These are phyloP conservation scores for Microsporum ferrugineum DNA, from an alignment of 2,329 filamentous ascomycete genomes.

Conservation along the genomic window DNA sequence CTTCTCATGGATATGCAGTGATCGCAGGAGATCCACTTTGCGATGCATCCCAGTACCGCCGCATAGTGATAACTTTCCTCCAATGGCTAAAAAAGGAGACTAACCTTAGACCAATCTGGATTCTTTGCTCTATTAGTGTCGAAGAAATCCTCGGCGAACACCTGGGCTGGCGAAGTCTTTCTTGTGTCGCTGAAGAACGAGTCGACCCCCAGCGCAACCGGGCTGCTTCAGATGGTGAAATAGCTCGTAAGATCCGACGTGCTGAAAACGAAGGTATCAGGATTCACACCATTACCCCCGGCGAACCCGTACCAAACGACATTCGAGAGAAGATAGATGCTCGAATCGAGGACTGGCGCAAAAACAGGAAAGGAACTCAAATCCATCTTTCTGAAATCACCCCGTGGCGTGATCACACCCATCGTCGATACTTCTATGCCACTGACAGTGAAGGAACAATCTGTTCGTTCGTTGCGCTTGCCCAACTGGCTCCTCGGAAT, in stretches of 20 bases:
- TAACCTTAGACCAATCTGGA: conserved; percentile 71
- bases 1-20: conserved; percentile 66
- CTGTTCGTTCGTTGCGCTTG: conserved; percentile 66
- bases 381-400: conserved; percentile 83
- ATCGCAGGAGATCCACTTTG: conserved; percentile 81
- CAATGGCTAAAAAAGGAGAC: conserved; percentile 61
- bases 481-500: conserved; percentile 65
- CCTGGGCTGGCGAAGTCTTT: conserved; percentile 78
- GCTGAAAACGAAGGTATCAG: conserved; percentile 76
- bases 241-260: conserved; percentile 65
- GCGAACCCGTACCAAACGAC: conserved; percentile 52
- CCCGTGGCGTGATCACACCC: conserved; percentile 73
- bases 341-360: conserved; percentile 68
- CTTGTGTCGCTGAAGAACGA: conserved; percentile 79
- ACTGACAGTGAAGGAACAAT: conserved; percentile 61
- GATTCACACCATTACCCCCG: conserved; percentile 59
- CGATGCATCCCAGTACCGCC: conserved; percentile 61
- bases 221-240: conserved; percentile 52
- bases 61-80: conserved; percentile 63
- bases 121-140: conserved; percentile 67
- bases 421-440: conserved; percentile 78
- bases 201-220: conserved; percentile 61
- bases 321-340: conserved; percentile 58
- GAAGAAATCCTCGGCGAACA: conserved; percentile 70
- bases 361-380: conserved; percentile 68